Evolutionary conservation across 345 rosid genomes (phyloP).

Genomic region (Physaria fendleri): DNA sequence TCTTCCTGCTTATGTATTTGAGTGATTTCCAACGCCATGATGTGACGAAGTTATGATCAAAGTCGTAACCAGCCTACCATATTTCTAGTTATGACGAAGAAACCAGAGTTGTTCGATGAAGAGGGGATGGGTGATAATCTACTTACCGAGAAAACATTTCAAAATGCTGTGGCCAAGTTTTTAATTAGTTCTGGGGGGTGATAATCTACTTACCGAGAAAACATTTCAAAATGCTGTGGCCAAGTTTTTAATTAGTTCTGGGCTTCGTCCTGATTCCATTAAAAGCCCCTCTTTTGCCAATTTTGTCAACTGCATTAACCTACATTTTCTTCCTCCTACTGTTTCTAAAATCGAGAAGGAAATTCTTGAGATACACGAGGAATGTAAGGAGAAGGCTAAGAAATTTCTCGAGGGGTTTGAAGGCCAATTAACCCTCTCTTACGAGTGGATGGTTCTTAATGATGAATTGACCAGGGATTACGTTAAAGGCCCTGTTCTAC

Average conservation of each 20-base stretch:
- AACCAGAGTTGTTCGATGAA: too few relatives aligned
- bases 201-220: too few relatives aligned
- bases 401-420: conserved; percentile 9
- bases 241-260: not conserved
- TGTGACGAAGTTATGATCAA: too few relatives aligned
- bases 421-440: conserved; percentile 12
- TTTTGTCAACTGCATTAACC: not conserved
- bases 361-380: not conserved
- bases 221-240: not conserved
- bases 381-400: not conserved
- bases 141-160: not conserved
- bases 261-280: not conserved
- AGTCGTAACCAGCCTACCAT: too few relatives aligned
- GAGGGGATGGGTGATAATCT: not conserved
- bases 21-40: too few relatives aligned
- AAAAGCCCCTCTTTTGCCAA: not conserved
- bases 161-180: not conserved
- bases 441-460: conserved; percentile 6
- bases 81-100: too few relatives aligned
- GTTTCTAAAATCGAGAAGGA: not conserved
- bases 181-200: not conserved
- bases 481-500: not conserved
- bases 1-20: not conserved
- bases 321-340: not conserved
- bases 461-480: not conserved